phyloP scores from a whole-genome alignment of 306 rosid genomes.

The Purshia tridentata region DNA sequence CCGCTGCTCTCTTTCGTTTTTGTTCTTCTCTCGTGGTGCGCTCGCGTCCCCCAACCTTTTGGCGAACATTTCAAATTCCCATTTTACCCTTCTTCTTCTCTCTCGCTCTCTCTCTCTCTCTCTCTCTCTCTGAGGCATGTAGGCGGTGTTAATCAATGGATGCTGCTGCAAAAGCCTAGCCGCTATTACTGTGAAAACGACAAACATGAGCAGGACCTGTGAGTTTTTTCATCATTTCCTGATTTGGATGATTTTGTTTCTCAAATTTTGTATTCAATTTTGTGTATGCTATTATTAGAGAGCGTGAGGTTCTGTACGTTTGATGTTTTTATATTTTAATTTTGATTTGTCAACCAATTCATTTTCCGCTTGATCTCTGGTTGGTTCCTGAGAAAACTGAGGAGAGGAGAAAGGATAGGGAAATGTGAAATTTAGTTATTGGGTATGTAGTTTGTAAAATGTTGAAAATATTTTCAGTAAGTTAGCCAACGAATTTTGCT shows the following conservation, averaged over 20 bases:
- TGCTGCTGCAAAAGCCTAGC: constrained; percentile 63
- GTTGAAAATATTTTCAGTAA: not conserved
- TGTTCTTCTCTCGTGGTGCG: constrained; percentile 30
- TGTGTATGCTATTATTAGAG: not conserved
- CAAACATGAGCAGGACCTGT: constrained; percentile 32
- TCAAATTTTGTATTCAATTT: not conserved
- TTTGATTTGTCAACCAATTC: constrained; percentile 14
- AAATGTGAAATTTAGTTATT: constrained; percentile 1
- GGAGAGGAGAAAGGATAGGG: not conserved
- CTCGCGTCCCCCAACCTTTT: constrained; percentile 24
- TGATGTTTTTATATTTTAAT: not conserved
- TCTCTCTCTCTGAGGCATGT: constrained; percentile 10
- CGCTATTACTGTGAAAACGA: constrained; percentile 33
- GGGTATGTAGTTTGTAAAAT: not conserved
- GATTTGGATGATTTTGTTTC: not conserved
- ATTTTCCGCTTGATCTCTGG: constrained; percentile 5
- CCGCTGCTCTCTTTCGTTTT: constrained; percentile 9
- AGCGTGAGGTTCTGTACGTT: not conserved
- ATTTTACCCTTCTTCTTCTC: constrained; percentile 14
- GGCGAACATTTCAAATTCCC: constrained; percentile 23
- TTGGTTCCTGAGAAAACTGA: constrained; percentile 15
- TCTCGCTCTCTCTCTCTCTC: constrained; percentile 18
- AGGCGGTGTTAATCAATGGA: constrained; percentile 34
- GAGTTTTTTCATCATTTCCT: constrained; percentile 25
- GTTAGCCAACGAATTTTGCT: constrained; percentile 8